Evolutionary conservation across 805 yeast species (phyloP).

Genomic region (Zygosaccharomyces rouxii): DNA sequence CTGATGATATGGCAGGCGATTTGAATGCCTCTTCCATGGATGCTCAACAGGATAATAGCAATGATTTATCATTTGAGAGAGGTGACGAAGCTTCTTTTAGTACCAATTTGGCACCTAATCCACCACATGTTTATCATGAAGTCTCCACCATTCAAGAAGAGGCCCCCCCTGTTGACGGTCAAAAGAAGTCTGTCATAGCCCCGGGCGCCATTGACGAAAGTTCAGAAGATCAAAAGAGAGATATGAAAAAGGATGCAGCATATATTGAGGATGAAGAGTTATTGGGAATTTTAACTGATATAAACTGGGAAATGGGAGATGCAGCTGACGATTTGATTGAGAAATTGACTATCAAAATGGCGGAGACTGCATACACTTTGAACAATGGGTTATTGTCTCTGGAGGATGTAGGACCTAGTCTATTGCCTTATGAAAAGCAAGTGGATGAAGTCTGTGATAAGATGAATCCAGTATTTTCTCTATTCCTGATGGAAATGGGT

Average conservation of each 20-base stretch:
- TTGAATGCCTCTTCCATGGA: constrained; percentile 4
- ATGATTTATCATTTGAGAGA: constrained; percentile 35
- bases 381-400: constrained; percentile 52
- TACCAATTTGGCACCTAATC: constrained; percentile 15
- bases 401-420: constrained; percentile 41
- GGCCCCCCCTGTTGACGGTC: constrained; percentile 8
- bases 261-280: constrained; percentile 37
- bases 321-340: constrained; percentile 54
- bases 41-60: constrained; percentile 22
- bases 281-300: constrained; percentile 64
- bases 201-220: background rate
- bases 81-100: constrained; percentile 33
- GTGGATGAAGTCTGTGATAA: constrained; percentile 52
- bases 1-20: constrained; percentile 19
- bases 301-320: constrained; percentile 71
- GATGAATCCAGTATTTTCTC: constrained; percentile 50
- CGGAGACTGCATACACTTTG: constrained; percentile 57
- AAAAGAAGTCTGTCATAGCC: background rate
- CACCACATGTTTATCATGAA: constrained; percentile 24
- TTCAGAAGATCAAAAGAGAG: background rate
- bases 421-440: constrained; percentile 40
- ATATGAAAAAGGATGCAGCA: constrained; percentile 19
- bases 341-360: constrained; percentile 56
- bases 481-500: constrained; percentile 57
- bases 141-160: constrained; percentile 35